Conservation (phyloP, 2,329 filamentous ascomycete species). For the Chaetomiaceae sp. region DNA sequence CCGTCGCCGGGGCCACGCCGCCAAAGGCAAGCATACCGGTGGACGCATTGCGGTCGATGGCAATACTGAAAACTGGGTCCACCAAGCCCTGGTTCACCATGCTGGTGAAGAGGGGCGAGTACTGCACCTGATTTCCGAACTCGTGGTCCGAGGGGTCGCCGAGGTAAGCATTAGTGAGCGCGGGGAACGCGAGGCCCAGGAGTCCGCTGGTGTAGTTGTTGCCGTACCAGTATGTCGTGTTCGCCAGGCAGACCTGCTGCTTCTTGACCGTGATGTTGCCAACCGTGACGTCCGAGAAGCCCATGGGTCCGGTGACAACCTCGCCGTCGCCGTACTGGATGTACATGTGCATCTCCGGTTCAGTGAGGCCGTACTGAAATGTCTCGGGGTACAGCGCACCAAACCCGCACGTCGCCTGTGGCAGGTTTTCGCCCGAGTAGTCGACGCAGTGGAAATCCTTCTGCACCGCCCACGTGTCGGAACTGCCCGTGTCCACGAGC, state of each 20-base stretch:
- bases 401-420: constrained; percentile 35
- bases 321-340: constrained; percentile 45
- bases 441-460: constrained; percentile 38
- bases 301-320: constrained; percentile 41
- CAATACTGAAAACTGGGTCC: constrained; percentile 42
- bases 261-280: constrained; percentile 38
- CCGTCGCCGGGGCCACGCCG: constrained; percentile 36
- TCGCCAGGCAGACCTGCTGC: constrained; percentile 45
- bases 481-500: constrained; percentile 45
- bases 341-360: constrained; percentile 39
- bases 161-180: constrained; percentile 43
- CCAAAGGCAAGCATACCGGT: constrained; percentile 43
- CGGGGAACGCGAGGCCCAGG: constrained; percentile 45
- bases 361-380: constrained; percentile 36
- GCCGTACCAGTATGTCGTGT: constrained; percentile 44
- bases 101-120: constrained; percentile 44
- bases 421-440: constrained; percentile 25
- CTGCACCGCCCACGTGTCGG: constrained; percentile 45
- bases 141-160: constrained; percentile 34
- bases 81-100: constrained; percentile 41
- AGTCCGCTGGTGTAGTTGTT: constrained; percentile 48
- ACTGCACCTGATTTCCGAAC: constrained; percentile 35
- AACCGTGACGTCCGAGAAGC: constrained; percentile 40
- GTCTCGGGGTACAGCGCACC: constrained; percentile 33
- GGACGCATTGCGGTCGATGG: constrained; percentile 41